These are phyloP conservation scores for Trichoderma orchidacearum DNA, from an alignment of 495 filamentous ascomycete genomes.

Conservation along the genomic window DNA sequence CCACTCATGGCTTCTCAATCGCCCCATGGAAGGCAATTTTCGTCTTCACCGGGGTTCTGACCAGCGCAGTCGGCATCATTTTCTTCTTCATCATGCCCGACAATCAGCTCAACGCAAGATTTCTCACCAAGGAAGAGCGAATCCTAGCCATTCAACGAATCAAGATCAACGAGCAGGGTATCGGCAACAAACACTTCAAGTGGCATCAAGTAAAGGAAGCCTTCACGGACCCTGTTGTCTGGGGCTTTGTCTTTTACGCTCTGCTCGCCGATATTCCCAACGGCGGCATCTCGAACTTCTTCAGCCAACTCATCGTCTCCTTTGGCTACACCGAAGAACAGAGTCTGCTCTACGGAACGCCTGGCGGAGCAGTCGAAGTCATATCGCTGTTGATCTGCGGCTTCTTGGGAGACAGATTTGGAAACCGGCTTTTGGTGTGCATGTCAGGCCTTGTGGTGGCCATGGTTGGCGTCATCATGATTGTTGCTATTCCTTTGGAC, in stretches of 20 bases:
- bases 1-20: not conserved
- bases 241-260: constrained; percentile 46
- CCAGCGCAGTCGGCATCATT: constrained; percentile 17
- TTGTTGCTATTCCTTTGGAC: not conserved
- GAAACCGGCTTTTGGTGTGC: constrained; percentile 36
- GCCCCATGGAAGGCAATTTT: constrained; percentile 17
- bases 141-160: constrained; percentile 7
- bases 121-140: constrained; percentile 27
- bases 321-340: constrained; percentile 47
- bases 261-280: constrained; percentile 30
- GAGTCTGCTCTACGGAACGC: constrained; percentile 48
- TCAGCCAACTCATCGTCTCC: constrained; percentile 49
- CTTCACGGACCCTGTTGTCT: constrained; percentile 40
- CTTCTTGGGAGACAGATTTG: constrained; percentile 40
- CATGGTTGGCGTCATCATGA: constrained; percentile 25
- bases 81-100: constrained; percentile 11
- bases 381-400: constrained; percentile 41
- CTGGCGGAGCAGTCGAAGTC: constrained; percentile 42
- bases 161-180: constrained; percentile 15
- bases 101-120: not conserved
- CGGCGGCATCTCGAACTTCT: constrained; percentile 59
- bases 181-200: constrained; percentile 37
- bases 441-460: constrained; percentile 21
- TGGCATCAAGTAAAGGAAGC: constrained; percentile 45
- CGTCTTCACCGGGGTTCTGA: constrained; percentile 24